A percentile compares a stretch with the other conserved stretches of the same genome.
Evolutionary conservation across 139 green algal species (phyloP).

Genomic region (Pseudopediastrum boryanum): DNA sequence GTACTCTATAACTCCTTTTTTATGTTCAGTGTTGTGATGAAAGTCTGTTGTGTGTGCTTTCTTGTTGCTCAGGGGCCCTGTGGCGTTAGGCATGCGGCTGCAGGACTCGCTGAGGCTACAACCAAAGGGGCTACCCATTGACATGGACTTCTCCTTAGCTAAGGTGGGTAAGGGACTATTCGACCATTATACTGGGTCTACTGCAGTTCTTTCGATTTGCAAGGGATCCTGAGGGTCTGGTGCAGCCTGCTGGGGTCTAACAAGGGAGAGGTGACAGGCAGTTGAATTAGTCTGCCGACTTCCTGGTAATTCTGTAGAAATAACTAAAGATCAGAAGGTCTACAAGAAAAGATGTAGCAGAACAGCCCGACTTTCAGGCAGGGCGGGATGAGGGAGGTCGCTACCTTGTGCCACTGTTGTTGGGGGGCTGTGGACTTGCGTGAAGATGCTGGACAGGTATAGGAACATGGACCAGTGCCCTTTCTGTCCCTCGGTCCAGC

Average conservation of each 20-base stretch:
- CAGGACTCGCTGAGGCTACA: slow-evolving; percentile 27
- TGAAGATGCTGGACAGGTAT: too few species aligned
- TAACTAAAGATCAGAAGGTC: background rate
- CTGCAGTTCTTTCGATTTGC: background rate
- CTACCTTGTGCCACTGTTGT: too few species aligned
- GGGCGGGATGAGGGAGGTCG: too few species aligned
- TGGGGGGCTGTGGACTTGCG: too few species aligned
- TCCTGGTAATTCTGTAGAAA: background rate
- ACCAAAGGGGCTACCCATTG: slow-evolving; percentile 14
- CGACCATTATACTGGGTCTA: background rate
- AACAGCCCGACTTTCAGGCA: too few species aligned
- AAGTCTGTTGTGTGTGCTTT: background rate
- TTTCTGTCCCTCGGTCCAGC: too few species aligned
- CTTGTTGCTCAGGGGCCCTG: background rate
- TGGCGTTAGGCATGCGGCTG: slow-evolving; percentile 24
- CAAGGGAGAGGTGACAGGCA: background rate
- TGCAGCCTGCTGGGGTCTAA: background rate
- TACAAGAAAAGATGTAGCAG: too few species aligned
- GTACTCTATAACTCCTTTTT: background rate
- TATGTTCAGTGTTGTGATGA: too few species aligned
- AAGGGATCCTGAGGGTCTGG: background rate
- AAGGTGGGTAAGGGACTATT: slow-evolving; percentile 1
- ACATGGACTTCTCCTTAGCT: slow-evolving; percentile 27
- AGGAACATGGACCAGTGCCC: too few species aligned
- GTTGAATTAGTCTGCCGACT: background rate